Percentiles rank a stretch among this genome's conserved stretches.
These are phyloP conservation scores for Citrus unshiu DNA, from an alignment of 345 rosid genomes.

Conservation along the genomic window DNA sequence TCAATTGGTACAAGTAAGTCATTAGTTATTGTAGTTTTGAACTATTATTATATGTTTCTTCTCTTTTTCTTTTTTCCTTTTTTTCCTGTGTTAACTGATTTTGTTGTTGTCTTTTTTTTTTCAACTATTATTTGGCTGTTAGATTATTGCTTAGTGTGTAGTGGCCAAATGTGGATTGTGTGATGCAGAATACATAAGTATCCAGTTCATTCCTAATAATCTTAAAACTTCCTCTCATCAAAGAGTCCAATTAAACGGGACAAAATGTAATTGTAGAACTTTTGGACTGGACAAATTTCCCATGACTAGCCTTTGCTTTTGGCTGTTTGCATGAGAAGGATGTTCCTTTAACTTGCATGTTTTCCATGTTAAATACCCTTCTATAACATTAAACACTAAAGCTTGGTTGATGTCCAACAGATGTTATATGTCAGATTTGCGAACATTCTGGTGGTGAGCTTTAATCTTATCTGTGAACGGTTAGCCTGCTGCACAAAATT, in stretches of 20 bases:
- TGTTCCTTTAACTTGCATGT: background rate
- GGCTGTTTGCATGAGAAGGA: background rate
- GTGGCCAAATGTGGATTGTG: background rate
- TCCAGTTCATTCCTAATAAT: background rate
- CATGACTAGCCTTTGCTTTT: background rate
- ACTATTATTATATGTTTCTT: background rate
- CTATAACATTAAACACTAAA: background rate
- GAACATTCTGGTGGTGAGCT: background rate
- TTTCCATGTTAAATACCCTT: background rate
- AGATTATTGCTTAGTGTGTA: background rate
- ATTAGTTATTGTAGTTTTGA: background rate
- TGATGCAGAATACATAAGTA: background rate
- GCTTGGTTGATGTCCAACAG: background rate
- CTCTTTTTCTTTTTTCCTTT: background rate
- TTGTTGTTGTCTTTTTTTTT: background rate
- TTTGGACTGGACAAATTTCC: background rate
- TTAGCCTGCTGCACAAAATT: background rate
- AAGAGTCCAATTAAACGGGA: background rate
- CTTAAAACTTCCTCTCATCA: background rate
- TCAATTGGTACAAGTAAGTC: constrained; percentile 99
- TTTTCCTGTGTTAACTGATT: background rate
- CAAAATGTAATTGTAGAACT: background rate
- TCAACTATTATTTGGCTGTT: background rate
- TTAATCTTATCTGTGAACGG: background rate
- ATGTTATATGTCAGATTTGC: background rate